Conservation (phyloP, 2,329 filamentous ascomycete genomes). For the Cordyceps cateniannulata region DNA sequence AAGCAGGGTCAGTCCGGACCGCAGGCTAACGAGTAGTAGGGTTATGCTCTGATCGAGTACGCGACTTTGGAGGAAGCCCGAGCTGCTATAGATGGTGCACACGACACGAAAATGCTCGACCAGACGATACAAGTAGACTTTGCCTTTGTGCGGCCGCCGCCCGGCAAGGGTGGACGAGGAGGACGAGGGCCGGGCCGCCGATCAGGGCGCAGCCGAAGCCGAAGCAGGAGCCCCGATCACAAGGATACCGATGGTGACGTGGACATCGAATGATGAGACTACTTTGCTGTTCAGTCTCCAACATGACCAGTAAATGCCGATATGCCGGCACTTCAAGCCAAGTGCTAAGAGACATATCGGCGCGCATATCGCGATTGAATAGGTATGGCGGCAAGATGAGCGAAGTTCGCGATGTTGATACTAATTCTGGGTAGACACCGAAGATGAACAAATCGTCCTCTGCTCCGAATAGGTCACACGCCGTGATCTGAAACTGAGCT, state of each 20-base stretch:
- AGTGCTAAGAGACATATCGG: constrained; percentile 20
- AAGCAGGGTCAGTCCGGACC: not conserved
- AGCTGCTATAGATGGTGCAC: constrained; percentile 74
- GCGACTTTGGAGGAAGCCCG: constrained; percentile 71
- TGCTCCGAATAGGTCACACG: not conserved
- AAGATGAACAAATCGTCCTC: not conserved
- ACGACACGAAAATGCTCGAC: constrained; percentile 71
- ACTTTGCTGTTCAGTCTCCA: not conserved
- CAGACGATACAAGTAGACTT: constrained; percentile 79
- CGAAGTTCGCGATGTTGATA: not conserved
- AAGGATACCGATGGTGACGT: constrained; percentile 23
- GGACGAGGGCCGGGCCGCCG: constrained; percentile 35
- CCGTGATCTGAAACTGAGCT: not conserved
- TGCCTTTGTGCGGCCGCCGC: constrained; percentile 76
- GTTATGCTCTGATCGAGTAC: constrained; percentile 82
- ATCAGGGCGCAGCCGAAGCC: constrained; percentile 38
- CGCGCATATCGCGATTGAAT: constrained; percentile 20
- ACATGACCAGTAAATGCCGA: constrained; percentile 17
- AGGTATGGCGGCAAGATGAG: constrained; percentile 19
- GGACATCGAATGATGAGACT: constrained; percentile 19
- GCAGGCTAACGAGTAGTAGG: constrained; percentile 39
- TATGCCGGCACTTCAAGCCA: constrained; percentile 16
- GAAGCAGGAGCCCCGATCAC: constrained; percentile 34
- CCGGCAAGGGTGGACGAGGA: constrained; percentile 37
- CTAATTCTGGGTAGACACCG: not conserved